Percentiles rank a stretch among this genome's conserved stretches.
Conservation (phyloP, 345 rosid genomes). For the Ailanthus altissimus region DNA sequence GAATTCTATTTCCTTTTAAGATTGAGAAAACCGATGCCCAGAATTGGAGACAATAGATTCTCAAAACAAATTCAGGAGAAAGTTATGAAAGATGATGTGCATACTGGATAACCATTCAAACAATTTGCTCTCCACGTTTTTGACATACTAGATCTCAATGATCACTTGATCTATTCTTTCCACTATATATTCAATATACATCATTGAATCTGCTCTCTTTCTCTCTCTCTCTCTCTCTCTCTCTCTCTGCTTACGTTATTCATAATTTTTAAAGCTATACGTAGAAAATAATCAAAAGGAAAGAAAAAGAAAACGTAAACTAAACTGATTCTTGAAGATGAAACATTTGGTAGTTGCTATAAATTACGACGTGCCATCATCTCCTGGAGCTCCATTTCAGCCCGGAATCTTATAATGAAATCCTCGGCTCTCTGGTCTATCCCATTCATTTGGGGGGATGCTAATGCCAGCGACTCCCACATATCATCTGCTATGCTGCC, state of each 20-base stretch:
- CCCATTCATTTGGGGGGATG: constrained; percentile 52
- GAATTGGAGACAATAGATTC: no score
- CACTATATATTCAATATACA: not conserved
- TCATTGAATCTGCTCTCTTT: not conserved
- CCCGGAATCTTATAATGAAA: constrained; percentile 61
- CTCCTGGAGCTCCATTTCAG: constrained; percentile 55
- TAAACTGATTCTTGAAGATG: not conserved
- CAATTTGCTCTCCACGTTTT: not conserved
- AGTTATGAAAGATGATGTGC: no score
- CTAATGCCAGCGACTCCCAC: constrained; percentile 50
- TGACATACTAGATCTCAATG: not conserved
- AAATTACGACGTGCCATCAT: constrained; percentile 37
- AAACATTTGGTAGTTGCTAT: constrained; percentile 19
- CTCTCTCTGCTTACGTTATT: not conserved
- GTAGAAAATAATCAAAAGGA: no score
- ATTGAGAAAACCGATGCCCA: no score
- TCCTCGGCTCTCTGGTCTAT: constrained; percentile 79
- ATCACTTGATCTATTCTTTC: not conserved
- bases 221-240: not conserved
- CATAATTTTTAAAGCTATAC: not conserved
- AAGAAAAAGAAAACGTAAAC: not conserved
- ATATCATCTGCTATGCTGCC: constrained; percentile 32
- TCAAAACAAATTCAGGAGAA: no score
- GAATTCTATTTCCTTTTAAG: not conserved
- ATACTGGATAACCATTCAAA: not conserved